These are phyloP conservation scores for Tylopilus subfusipes DNA, from an alignment of 768 basidiomycete species.

Conservation along the genomic window DNA sequence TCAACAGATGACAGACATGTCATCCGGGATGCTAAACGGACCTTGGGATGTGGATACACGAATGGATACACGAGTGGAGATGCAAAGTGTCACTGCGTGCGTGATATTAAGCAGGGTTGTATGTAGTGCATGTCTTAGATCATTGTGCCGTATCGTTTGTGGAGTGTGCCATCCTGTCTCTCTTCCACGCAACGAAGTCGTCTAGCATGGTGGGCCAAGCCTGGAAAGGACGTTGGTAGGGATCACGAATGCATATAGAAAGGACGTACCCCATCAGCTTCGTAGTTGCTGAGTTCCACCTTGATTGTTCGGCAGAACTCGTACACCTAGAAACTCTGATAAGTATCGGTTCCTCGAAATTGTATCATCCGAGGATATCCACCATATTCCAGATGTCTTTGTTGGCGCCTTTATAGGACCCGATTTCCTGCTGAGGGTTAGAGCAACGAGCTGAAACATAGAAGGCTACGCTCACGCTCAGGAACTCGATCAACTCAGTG, in stretches of 20 bases:
- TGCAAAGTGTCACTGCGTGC: constrained; percentile 11
- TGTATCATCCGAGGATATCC: constrained; percentile 14
- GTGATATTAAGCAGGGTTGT: constrained; percentile 17
- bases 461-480: constrained; percentile 44
- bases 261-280: constrained; percentile 67
- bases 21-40: not conserved
- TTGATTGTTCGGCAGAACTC: constrained; percentile 70
- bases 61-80: constrained; percentile 2
- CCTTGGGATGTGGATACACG: not conserved
- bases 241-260: not conserved
- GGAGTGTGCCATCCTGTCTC: constrained; percentile 15
- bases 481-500: constrained; percentile 61
- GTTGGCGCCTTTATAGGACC: constrained; percentile 71
- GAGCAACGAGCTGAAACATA: not conserved
- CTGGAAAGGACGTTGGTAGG: constrained; percentile 33
- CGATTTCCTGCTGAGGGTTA: constrained; percentile 35
- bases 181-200: constrained; percentile 72
- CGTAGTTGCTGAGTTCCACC: constrained; percentile 61
- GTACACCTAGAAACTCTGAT: constrained; percentile 47
- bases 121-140: constrained; percentile 10
- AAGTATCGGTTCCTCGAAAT: not conserved
- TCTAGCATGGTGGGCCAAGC: constrained; percentile 84
- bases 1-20: not conserved
- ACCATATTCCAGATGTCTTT: constrained; percentile 89
- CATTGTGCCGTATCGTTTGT: constrained; percentile 3